Base-by-base conservation (phyloP, 2,329 filamentous ascomycete genomes). In the Talaromyces verruculosus region DNA sequence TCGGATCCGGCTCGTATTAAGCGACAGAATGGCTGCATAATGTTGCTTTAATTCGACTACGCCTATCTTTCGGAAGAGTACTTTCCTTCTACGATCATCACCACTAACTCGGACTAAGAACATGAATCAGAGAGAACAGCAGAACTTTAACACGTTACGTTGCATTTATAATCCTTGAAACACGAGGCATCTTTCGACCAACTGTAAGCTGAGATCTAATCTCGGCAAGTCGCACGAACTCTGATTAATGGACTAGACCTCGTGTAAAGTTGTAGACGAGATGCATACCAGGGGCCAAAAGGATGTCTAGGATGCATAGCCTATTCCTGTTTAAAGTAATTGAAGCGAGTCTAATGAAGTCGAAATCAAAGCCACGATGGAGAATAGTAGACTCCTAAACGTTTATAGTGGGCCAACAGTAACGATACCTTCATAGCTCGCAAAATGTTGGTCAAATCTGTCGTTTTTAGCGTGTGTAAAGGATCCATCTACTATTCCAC, bases 101-200 rank as follows among this genome's bases (percentile, higher is more conserved):
- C 11, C 11, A 28, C 22, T 33, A 30, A 33, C 49, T 3, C 25
- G 28, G 7, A 30, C 13, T n/a, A n/a, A n/a, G 49, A 13, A 8
- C 7, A 53, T 19, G 8, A 15, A 53, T 33, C 25, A 11, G 49
- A 53, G 28, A 51, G 47, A 51, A 28, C 17, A 17, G 5, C 22
- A 15, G 19, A 13, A 22, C 22, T 51, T 51, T 8, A 30, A 13
- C 28, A 53, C 8, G 49, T 33, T 53, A 8, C 28, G 28, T 53
- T 53, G 7, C 47, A 51, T 51, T 30, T 22, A 51, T 51, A 8
- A 51, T 51, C 47, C 47, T 51, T 51, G 47, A 51, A 51, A 51
- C 47, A 51, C 47, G 47, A 51, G 47, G 49, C 28, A 30, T 53
- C 49, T 53, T n/a, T 5, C 25, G 1, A 53, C 28, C 49, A 30